These are phyloP conservation scores for Candida sphagnicola DNA, from an alignment of 805 yeast species.

Conservation along the genomic window DNA sequence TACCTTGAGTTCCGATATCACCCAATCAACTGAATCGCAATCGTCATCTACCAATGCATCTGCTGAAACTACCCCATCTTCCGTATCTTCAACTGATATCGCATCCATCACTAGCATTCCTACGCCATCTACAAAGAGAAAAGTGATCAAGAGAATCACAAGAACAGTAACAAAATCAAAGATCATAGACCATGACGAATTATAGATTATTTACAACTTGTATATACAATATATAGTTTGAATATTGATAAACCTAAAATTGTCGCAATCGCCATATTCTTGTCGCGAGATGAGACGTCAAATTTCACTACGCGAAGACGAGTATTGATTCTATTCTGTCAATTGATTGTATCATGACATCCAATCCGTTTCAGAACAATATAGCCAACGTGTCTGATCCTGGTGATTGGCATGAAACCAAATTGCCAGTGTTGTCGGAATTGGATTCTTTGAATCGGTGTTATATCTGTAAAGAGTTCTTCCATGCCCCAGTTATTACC, in stretches of 20 bases:
- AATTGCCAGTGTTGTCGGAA: conserved; percentile 51
- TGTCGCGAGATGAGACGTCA: too few species aligned
- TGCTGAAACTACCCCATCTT: too few species aligned
- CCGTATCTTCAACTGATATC: too few species aligned
- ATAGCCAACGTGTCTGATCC: conserved; percentile 53
- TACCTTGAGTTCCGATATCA: too few species aligned
- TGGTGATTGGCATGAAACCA: conserved; percentile 60
- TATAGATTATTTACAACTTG: conserved; percentile 5
- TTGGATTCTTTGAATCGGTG: conserved; percentile 76
- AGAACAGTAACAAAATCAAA: conserved; percentile 11
- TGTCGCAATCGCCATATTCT: too few species aligned
- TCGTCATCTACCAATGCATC: background rate
- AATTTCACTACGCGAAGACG: too few species aligned
- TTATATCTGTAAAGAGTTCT: conserved; percentile 81
- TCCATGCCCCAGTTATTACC: conserved; percentile 76
- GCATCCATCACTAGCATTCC: background rate
- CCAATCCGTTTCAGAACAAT: conserved; percentile 11
- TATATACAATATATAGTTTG: background rate
- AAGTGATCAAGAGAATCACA: conserved; percentile 9
- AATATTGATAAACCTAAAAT: too few species aligned
- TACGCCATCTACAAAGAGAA: background rate
- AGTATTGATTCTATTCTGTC: too few species aligned
- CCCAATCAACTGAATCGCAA: too few species aligned
- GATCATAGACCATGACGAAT: conserved; percentile 11
- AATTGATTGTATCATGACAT: conserved; percentile 10